Conservation (phyloP, 371 early-diverging fungal species). For the Astathelohania contejeani region DNA sequence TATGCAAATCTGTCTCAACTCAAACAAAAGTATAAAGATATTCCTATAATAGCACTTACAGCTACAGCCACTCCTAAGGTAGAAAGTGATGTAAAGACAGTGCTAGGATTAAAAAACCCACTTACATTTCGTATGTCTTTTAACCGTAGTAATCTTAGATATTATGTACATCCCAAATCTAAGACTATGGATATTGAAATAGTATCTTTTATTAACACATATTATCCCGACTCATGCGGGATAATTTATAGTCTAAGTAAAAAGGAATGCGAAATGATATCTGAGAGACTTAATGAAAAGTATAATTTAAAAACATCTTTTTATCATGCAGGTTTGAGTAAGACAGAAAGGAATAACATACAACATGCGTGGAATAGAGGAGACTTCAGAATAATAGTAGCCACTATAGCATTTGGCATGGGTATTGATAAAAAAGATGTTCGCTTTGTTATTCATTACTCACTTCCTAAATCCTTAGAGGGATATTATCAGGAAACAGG, state of each 20-base stretch:
- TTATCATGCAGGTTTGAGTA: conserved; percentile 85
- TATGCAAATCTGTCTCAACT: conserved; percentile 43
- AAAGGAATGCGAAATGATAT: conserved; percentile 68
- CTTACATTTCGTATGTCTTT: conserved; percentile 63
- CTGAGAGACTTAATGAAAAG: conserved; percentile 56
- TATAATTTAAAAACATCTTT: conserved; percentile 54
- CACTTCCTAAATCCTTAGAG: conserved; percentile 79
- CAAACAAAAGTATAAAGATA: conserved; percentile 62
- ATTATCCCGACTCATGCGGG: conserved; percentile 63
- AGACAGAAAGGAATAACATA: conserved; percentile 62
- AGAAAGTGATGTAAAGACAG: conserved; percentile 56
- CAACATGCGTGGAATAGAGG: conserved; percentile 73
- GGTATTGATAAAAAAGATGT: conserved; percentile 96
- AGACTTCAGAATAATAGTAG: conserved; percentile 69
- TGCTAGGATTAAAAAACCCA: conserved; percentile 26
- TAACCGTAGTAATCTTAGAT: conserved; percentile 66
- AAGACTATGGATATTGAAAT: conserved; percentile 58
- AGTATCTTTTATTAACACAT: conserved; percentile 57
- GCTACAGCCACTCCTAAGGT: conserved; percentile 87
- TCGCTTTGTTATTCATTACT: conserved; percentile 87
- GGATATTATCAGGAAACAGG: conserved; percentile 99
- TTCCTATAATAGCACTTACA: conserved; percentile 90
- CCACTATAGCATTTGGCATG: conserved; percentile 92
- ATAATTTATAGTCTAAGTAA: conserved; percentile 86
- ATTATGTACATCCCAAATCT: conserved; percentile 59